A percentile compares a stretch with the other conserved stretches of the same genome.
Conservation (phyloP, 108 stramenopile species). For the Nannochloropsis salina region DNA sequence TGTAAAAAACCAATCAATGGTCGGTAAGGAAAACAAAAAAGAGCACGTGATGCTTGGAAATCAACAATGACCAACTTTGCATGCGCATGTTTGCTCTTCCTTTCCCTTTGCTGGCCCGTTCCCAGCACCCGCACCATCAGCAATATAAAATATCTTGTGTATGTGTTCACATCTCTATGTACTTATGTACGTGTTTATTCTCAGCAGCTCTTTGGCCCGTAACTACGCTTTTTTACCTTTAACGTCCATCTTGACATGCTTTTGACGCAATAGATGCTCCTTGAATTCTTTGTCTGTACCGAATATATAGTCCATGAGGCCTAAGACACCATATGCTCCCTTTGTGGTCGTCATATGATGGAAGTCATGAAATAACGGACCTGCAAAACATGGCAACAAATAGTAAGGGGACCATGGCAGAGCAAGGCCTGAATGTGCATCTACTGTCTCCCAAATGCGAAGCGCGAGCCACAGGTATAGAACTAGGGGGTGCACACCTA, state of each 20-base stretch:
- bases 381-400: not conserved
- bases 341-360: slow-evolving; percentile 3
- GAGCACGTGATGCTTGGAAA: too few relatives aligned
- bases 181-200: not conserved
- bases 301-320: not conserved
- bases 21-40: too few relatives aligned
- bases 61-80: too few relatives aligned
- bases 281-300: not conserved
- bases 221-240: not conserved
- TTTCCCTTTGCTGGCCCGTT: too few relatives aligned
- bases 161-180: too few relatives aligned
- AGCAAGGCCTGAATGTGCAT: not conserved
- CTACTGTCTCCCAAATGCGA: not conserved
- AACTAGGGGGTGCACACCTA: not conserved
- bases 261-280: not conserved
- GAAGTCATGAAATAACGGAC: not conserved
- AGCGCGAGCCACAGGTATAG: slow-evolving; percentile 3
- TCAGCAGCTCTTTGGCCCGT: not conserved
- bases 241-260: not conserved
- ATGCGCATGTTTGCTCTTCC: too few relatives aligned
- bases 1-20: too few relatives aligned
- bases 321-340: not conserved
- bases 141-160: too few relatives aligned
- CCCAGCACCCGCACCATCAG: too few relatives aligned
- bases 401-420: slow-evolving; percentile 13